phyloP scores from a whole-genome alignment of 1,139 yeast species.

The Pichia sp. region DNA sequence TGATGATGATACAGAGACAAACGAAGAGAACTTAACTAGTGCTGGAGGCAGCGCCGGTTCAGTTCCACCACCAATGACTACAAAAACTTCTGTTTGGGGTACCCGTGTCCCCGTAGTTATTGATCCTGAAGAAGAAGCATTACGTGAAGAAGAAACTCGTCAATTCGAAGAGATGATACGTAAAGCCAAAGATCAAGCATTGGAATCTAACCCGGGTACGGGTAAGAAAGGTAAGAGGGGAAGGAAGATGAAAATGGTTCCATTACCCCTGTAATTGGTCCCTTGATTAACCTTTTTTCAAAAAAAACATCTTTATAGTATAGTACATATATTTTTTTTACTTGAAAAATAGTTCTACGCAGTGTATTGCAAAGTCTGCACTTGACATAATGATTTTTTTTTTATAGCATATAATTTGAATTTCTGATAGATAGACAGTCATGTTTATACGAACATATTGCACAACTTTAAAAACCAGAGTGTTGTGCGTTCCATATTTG shows the following conservation, averaged over 20 bases:
- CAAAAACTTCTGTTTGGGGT: constrained; percentile 48
- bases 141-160: constrained; percentile 26
- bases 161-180: constrained; percentile 46
- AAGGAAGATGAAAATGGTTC: constrained; percentile 29
- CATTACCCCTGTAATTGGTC: constrained; percentile 6
- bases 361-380: too few relatives aligned
- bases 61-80: constrained; percentile 2
- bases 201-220: constrained; percentile 26
- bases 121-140: constrained; percentile 28
- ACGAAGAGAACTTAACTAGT: constrained; percentile 7
- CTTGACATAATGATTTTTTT: too few relatives aligned
- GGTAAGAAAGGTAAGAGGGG: constrained; percentile 38
- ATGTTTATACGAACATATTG: too few relatives aligned
- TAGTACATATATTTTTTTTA: too few relatives aligned
- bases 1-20: constrained; percentile 1
- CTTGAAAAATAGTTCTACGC: too few relatives aligned
- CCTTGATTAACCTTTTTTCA: too few relatives aligned
- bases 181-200: constrained; percentile 41
- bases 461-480: too few relatives aligned
- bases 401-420: too few relatives aligned
- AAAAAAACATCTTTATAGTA: too few relatives aligned
- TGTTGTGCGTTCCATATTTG: too few relatives aligned
- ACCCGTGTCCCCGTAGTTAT: constrained; percentile 42
- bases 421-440: too few relatives aligned
- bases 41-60: constrained; percentile 10